Conservation (phyloP, 352 stramenopile genomes). For the Pilasporangium apinafurcum region DNA sequence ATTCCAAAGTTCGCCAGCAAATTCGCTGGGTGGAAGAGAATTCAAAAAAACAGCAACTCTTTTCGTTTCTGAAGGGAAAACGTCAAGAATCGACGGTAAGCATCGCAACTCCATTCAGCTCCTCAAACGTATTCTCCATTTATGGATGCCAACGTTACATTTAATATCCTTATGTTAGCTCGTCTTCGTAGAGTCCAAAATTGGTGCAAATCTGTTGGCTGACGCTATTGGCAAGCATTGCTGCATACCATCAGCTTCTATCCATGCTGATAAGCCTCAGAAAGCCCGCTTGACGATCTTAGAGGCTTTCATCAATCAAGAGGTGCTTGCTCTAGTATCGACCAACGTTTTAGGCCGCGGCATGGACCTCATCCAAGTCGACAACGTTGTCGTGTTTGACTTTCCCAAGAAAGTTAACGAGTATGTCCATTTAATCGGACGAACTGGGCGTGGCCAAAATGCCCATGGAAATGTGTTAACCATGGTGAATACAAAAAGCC, state of each 20-base stretch:
- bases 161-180: constrained; percentile 24
- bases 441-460: constrained; percentile 22
- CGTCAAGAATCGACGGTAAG: constrained; percentile 35
- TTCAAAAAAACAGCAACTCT: constrained; percentile 50
- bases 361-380: constrained; percentile 57
- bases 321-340: constrained; percentile 43
- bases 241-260: constrained; percentile 21
- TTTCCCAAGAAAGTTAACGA: constrained; percentile 46
- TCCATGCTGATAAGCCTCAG: constrained; percentile 65
- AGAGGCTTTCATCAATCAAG: constrained; percentile 51
- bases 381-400: constrained; percentile 73
- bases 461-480: constrained; percentile 19
- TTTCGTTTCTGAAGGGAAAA: constrained; percentile 28
- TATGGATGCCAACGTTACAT: too few species aligned
- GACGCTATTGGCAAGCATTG: constrained; percentile 38
- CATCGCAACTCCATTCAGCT: too few species aligned
- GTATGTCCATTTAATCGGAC: constrained; percentile 64
- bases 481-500: constrained; percentile 39
- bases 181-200: constrained; percentile 67
- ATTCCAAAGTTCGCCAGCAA: constrained; percentile 22
- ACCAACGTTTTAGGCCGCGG: constrained; percentile 71
- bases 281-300: constrained; percentile 39
- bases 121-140: too few species aligned
- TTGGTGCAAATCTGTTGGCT: constrained; percentile 54
- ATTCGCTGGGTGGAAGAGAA: constrained; percentile 51